Percentiles rank a stretch among this genome's conserved stretches.
These are phyloP conservation scores for Curvularia eragrostidis DNA, from an alignment of 2,329 filamentous ascomycete species.

Conservation along the genomic window DNA sequence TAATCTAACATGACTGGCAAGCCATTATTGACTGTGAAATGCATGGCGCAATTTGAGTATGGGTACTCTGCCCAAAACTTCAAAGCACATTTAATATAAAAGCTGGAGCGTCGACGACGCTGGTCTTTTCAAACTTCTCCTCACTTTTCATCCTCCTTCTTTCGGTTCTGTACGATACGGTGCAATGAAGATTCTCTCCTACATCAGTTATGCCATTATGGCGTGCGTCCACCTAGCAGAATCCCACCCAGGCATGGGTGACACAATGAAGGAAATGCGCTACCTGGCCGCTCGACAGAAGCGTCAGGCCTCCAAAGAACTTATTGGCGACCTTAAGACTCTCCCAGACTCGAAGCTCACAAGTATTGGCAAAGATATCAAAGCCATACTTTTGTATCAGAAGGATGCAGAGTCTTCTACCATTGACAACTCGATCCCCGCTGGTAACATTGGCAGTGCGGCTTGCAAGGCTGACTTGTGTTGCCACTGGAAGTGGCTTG, in stretches of 20 bases:
- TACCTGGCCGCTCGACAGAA: slow-evolving; percentile 25
- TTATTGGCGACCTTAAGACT: slow-evolving; percentile 46
- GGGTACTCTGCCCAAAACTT: neutral
- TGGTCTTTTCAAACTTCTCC: neutral
- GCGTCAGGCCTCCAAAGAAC: slow-evolving; percentile 39
- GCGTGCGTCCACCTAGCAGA: slow-evolving; percentile 18
- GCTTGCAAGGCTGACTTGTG: slow-evolving; percentile 46
- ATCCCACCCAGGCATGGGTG: slow-evolving; percentile 43
- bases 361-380: slow-evolving; percentile 44
- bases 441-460: slow-evolving; percentile 39
- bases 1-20: slow-evolving; percentile 15
- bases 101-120: too few species aligned
- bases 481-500: slow-evolving; percentile 48
- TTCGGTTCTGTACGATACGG: neutral
- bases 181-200: slow-evolving; percentile 19
- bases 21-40: neutral
- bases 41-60: neutral
- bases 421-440: slow-evolving; percentile 34
- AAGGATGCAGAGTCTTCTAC: slow-evolving; percentile 30
- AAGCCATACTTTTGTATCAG: slow-evolving; percentile 41
- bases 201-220: slow-evolving; percentile 30
- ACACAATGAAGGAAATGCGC: slow-evolving; percentile 30
- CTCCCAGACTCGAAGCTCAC: slow-evolving; percentile 41
- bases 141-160: neutral
- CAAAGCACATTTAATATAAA: neutral